A percentile compares a stretch with the other conserved stretches of the same genome.
phyloP scores from a whole-genome alignment of 1,284 basidiomycete genomes.

The Phylloboletellus chloephorus region DNA sequence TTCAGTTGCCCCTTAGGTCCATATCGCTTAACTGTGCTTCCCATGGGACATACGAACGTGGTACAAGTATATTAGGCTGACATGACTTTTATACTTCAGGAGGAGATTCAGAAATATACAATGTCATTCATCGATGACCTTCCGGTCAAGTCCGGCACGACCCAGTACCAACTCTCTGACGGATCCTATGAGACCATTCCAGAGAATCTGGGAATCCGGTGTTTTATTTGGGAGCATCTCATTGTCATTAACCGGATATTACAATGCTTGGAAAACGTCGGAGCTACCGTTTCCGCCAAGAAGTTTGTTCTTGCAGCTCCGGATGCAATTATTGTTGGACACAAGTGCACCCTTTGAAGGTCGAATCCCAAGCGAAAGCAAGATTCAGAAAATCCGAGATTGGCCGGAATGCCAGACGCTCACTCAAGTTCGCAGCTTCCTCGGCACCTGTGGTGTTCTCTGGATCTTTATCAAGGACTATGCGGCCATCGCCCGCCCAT shows the following conservation, averaged over 20 bases:
- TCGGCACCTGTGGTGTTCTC: conserved; percentile 24
- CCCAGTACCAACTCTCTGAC: conserved; percentile 15
- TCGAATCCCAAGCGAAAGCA: not conserved
- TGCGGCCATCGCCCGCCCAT: not conserved
- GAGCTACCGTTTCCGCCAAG: conserved; percentile 15
- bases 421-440: conserved; percentile 26
- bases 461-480: conserved; percentile 25
- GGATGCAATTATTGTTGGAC: conserved; percentile 13
- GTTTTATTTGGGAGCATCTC: conserved; percentile 26
- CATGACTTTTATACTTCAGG: conserved; percentile 33
- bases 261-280: conserved; percentile 16
- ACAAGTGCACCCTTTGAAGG: conserved; percentile 15
- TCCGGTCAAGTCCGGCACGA: conserved; percentile 6
- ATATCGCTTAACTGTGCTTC: conserved; percentile 22
- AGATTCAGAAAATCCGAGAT: conserved; percentile 1
- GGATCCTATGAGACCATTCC: conserved; percentile 26
- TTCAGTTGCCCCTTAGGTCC: conserved; percentile 26
- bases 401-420: conserved; percentile 5
- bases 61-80: conserved; percentile 9
- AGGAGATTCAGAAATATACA: conserved; percentile 32
- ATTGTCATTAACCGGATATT: conserved; percentile 18
- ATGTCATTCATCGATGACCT: conserved; percentile 8
- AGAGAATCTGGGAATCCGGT: conserved; percentile 26
- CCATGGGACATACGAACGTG: conserved; percentile 38
- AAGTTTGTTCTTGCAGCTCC: conserved; percentile 14